Conservation (phyloP, 163 green algal genomes). For the Chlorella variabilis region DNA sequence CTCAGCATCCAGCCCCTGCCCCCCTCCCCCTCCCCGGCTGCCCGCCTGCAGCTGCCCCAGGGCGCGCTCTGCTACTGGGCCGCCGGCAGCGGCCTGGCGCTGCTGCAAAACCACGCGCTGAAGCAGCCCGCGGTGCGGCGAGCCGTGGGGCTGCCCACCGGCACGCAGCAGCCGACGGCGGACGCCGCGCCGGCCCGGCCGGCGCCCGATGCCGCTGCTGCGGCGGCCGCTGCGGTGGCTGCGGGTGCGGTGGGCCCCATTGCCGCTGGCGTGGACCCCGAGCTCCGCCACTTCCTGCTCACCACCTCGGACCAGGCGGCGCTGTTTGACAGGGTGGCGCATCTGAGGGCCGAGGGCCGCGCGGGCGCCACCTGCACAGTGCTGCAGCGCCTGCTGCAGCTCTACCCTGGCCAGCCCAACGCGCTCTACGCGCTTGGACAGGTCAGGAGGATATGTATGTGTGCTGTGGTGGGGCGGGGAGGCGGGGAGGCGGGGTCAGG, state of each 20-base stretch:
- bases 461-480: not conserved
- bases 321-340: slow-evolving; percentile 44
- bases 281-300: slow-evolving; percentile 22
- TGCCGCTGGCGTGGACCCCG: not conserved
- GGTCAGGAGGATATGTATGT: slow-evolving; percentile 22
- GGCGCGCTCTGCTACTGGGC: slow-evolving; percentile 77
- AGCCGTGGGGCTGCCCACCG: slow-evolving; percentile 40
- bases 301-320: slow-evolving; percentile 16
- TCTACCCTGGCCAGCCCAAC: slow-evolving; percentile 49
- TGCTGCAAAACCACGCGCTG: slow-evolving; percentile 62
- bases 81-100: slow-evolving; percentile 57
- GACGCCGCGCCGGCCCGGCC: not conserved
- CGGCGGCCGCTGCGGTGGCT: slow-evolving; percentile 31
- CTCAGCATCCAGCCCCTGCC: not conserved
- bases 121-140: slow-evolving; percentile 36
- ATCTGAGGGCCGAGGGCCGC: slow-evolving; percentile 30
- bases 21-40: not conserved
- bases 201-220: not conserved
- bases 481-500: no score
- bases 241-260: slow-evolving; percentile 30
- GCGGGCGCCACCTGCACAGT: slow-evolving; percentile 25
- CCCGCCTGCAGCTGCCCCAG: slow-evolving; percentile 54
- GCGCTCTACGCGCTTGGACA: slow-evolving; percentile 69
- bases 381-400: slow-evolving; percentile 59
- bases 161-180: not conserved